Evolutionary conservation across 2,329 filamentous ascomycete species (phyloP), one percentile per base, ranked within the genome.

Genomic region (Huntiella bhutanensis): DNA sequence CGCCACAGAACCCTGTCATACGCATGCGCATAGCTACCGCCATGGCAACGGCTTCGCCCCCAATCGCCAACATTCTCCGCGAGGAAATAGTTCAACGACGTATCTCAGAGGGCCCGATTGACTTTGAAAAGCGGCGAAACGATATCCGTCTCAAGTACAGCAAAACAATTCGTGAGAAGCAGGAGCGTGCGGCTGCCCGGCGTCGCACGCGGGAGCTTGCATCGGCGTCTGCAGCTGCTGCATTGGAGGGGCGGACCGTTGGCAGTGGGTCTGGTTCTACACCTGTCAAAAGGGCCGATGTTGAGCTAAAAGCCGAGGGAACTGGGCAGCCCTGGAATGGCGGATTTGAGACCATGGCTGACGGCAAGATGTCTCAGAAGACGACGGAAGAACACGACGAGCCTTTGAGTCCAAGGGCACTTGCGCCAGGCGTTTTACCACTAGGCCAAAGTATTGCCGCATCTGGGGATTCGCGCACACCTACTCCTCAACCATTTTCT

Each of bases 101-200:
- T 55, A 65, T 75, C 44, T 71, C 72, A 1, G 64, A 87, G 49
- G 80, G 80, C 1, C 80, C 80, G 50, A 82, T 92, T 45, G 83
- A 94, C 60, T 91, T 92, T 58, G 84, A 81, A 50, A 82, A 83
- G 53, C 73, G 84, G 43, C 72, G 86, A 54, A 80, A 85, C 56
- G 77, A 78, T 51, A 92, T 93, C 55, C 80, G 87, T 54, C 75
- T 85, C 48, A 85, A 84, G 11, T 88, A 92, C 59, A 87, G 77
- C 54, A 83, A 82, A 57, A 84, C 81, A n/a, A 77, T 91, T 41
- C 73, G 65, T n/a, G 69, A 70, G 48, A 68, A 66, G 44, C 67
- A 68, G 56, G 63, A 68, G 57, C 63, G 64, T 44, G 70, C 70
- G 33, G 69, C 68, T 16, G 70, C 75, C 51, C 54, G 54, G 47